A percentile compares a stretch with the other conserved stretches of the same genome.
These are phyloP conservation scores for Spathaspora hagerdaliae DNA, from an alignment of 805 yeast genomes.

Conservation along the genomic window DNA sequence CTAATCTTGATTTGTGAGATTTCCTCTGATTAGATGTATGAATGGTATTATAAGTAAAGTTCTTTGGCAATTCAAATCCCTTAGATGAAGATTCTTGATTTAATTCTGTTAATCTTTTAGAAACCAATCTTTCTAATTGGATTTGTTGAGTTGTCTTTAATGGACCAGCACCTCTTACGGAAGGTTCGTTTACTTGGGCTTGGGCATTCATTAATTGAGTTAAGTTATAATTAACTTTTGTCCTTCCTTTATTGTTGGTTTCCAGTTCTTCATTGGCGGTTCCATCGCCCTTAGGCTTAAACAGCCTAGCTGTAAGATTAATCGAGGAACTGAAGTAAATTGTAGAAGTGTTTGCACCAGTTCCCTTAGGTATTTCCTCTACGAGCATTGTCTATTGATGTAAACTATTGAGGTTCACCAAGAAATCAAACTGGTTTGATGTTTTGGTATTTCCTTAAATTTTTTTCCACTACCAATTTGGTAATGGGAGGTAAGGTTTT, in stretches of 20 bases:
- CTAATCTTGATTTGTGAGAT: slow-evolving; percentile 24
- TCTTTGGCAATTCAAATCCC: slow-evolving; percentile 38
- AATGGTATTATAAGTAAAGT: slow-evolving; percentile 31
- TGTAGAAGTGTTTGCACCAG: slow-evolving; percentile 29
- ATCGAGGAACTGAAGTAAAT: slow-evolving; percentile 39
- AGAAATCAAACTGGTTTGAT: no score
- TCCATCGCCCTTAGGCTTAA: slow-evolving; percentile 8
- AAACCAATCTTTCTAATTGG: slow-evolving; percentile 35
- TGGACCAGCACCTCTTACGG: slow-evolving; percentile 21
- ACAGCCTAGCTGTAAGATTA: slow-evolving; percentile 38
- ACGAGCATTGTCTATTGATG: slow-evolving; percentile 27
- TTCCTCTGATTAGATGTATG: slow-evolving; percentile 21
- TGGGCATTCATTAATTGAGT: slow-evolving; percentile 41
- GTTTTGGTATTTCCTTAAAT: no score
- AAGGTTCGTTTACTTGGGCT: slow-evolving; percentile 26
- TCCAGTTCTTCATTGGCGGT: slow-evolving; percentile 15
- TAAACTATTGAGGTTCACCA: no score
- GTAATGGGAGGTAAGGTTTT: no score
- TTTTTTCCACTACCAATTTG: no score
- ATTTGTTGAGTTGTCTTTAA: slow-evolving; percentile 40
- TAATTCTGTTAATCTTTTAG: slow-evolving; percentile 33
- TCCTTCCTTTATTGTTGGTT: slow-evolving; percentile 28
- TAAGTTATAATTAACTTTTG: slow-evolving; percentile 42
- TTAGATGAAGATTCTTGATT: slow-evolving; percentile 25
- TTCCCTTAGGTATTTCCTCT: slow-evolving; percentile 38